Percentiles rank a stretch among this genome's conserved stretches.
Evolutionary conservation across 2,329 filamentous ascomycete genomes (phyloP).

Genomic region (Sporothrix pseudoabietina): DNA sequence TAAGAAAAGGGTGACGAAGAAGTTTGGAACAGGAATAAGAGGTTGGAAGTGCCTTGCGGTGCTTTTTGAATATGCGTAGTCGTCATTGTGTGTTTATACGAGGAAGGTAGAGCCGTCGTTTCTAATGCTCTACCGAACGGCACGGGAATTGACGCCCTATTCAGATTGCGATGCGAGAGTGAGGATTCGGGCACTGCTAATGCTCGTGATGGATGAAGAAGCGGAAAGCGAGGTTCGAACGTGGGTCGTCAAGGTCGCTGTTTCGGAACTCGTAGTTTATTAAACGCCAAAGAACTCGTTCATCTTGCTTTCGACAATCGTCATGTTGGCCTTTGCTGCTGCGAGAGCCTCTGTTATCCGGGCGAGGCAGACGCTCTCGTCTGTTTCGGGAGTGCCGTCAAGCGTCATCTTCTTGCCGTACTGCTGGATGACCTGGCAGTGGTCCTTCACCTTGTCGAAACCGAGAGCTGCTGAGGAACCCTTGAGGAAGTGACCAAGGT

Average conservation of each 20-base stretch:
- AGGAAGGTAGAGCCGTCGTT: slow-evolving; percentile 28
- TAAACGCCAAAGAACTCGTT: slow-evolving; percentile 62
- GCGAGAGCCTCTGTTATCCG: slow-evolving; percentile 71
- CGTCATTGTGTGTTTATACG: not conserved
- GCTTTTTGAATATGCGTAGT: slow-evolving; percentile 1
- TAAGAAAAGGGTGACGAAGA: not conserved
- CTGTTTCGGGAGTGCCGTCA: slow-evolving; percentile 67
- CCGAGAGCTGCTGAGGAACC: slow-evolving; percentile 94
- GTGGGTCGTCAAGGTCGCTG: slow-evolving; percentile 8
- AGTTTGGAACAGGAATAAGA: not conserved
- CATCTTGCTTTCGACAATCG: slow-evolving; percentile 70
- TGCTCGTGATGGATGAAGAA: not conserved
- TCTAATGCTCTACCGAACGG: slow-evolving; percentile 28
- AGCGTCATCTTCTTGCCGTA: slow-evolving; percentile 82
- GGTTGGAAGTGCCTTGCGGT: not conserved
- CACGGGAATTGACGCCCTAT: not conserved
- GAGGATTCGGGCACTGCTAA: not conserved
- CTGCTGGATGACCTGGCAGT: slow-evolving; percentile 95
- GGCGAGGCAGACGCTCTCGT: slow-evolving; percentile 68
- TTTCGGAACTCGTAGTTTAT: not conserved
- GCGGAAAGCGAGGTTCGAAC: not conserved
- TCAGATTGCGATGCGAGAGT: not conserved
- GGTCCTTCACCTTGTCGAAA: slow-evolving; percentile 85
- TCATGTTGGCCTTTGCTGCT: slow-evolving; percentile 74
- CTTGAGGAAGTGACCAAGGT: slow-evolving; percentile 93